Evolutionary conservation across 306 rosid genomes (phyloP).

Genomic region (Astragalus glycyphyllos): DNA sequence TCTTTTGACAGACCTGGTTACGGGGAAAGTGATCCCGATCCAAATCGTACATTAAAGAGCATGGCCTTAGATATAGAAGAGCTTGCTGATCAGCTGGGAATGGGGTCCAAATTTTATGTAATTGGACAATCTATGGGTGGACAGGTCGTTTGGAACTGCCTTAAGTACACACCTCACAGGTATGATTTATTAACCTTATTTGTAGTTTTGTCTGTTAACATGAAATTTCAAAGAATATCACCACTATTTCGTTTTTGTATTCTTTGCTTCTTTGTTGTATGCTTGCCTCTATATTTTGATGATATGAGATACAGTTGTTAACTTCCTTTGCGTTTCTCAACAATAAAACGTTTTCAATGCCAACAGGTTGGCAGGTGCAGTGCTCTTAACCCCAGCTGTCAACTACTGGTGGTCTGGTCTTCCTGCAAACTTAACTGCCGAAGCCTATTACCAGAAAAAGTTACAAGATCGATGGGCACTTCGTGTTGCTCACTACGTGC

Average conservation of each 20-base stretch:
- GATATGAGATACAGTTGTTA: not conserved
- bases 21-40: conserved; percentile 96
- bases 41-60: conserved; percentile 71
- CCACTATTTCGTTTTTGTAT: not conserved
- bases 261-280: conserved; percentile 13
- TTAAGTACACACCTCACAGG: conserved; percentile 89
- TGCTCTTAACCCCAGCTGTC: conserved; percentile 65
- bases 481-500: conserved; percentile 76
- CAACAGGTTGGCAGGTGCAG: conserved; percentile 83
- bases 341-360: conserved; percentile 20
- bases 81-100: conserved; percentile 78
- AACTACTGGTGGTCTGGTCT: conserved; percentile 90
- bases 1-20: conserved; percentile 93
- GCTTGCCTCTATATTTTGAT: conserved; percentile 12
- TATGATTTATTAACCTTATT: conserved; percentile 39
- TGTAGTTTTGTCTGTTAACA: conserved; percentile 5
- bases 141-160: conserved; percentile 77
- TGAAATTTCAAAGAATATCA: not conserved
- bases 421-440: conserved; percentile 66
- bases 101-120: conserved; percentile 81
- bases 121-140: conserved; percentile 88
- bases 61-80: conserved; percentile 83
- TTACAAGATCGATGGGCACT: conserved; percentile 73
- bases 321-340: conserved; percentile 1
- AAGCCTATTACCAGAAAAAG: conserved; percentile 50